Evolutionary conservation across 2,329 filamentous ascomycete species (phyloP), one percentile per base, ranked within the genome.

Genomic region (Sphaerulina vaccinii): DNA sequence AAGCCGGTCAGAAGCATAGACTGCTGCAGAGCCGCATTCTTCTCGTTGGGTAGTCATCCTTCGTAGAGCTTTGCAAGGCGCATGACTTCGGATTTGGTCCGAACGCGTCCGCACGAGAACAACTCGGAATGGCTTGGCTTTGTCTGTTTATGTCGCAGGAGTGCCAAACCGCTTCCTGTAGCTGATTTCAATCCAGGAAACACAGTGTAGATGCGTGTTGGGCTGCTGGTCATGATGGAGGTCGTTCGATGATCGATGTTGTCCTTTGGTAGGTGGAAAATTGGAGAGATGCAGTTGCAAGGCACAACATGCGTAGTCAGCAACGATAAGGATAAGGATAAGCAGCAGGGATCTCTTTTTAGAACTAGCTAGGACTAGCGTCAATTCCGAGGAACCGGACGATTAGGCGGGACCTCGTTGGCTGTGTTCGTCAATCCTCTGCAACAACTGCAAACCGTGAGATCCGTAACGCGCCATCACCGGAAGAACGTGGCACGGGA

Each of bases 31-130:
- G 38, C 43, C 43, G 43, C 32, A 10, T 16, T 19, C 16, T 43
- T 36, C 21, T 48, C 37, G 37, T 52, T 29, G 50, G 18, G 21
- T 19, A 19, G 50, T 52, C 50, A 47, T 52, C 15, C 32, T 39
- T 41, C 37, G 27, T 36, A 41, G 24, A 16, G 37, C 27, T 44
- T 38, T 33, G 37, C 15, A 18, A 18, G 50, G 32, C 42, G 19
- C 35, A 36, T 41, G 41, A 35, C 36, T 27, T 37, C 19, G 29
- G 16, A 36, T 22, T n/a, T 40, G 41, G 21, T 43, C 41, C 40
- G 24, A 40, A 19, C 2, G 13, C 23, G 5, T 15, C 43, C 19
- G 16, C 24, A 47, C 49, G 49, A 45, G 29, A 52, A 52, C 8
- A 32, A 15, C 33, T 47, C 32, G 43, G 50, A 42, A 42, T 8